phyloP scores from a whole-genome alignment of 1,284 basidiomycete genomes.

The Sporisorium iseilematis-ciliati region DNA sequence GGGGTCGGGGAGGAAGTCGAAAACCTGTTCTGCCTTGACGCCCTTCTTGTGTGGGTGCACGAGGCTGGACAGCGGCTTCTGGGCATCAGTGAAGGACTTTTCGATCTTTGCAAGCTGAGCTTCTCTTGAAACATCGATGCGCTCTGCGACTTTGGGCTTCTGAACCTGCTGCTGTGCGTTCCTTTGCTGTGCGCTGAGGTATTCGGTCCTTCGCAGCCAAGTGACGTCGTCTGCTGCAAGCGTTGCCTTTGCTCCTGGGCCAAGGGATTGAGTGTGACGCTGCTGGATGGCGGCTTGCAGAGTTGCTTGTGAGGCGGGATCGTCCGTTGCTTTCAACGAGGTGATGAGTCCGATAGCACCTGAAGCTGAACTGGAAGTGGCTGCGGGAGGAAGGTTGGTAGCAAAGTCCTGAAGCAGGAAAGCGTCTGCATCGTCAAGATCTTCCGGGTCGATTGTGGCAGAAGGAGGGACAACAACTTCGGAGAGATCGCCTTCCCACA shows the following conservation, averaged over 20 bases:
- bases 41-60: constrained; percentile 63
- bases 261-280: constrained; percentile 46
- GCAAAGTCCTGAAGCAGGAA: constrained; percentile 64
- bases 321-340: constrained; percentile 38
- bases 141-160: constrained; percentile 43
- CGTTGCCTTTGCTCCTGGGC: constrained; percentile 44
- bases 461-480: constrained; percentile 34
- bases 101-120: constrained; percentile 66
- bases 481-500: constrained; percentile 61
- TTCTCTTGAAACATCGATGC: constrained; percentile 57
- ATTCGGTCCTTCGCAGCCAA: constrained; percentile 68
- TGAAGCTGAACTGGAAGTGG: constrained; percentile 22
- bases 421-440: constrained; percentile 62
- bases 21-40: constrained; percentile 61
- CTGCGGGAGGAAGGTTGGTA: constrained; percentile 32
- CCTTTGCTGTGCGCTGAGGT: constrained; percentile 63
- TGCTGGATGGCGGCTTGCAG: constrained; percentile 48
- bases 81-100: constrained; percentile 58
- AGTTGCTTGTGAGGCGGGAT: constrained; percentile 30
- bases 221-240: constrained; percentile 61
- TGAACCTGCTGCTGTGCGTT: constrained; percentile 48
- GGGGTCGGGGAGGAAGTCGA: constrained; percentile 66
- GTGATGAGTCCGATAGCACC: constrained; percentile 44
- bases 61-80: constrained; percentile 54
- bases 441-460: constrained; percentile 28